These are phyloP conservation scores for Aspergillus hortae DNA, from an alignment of 2,329 filamentous ascomycete species.

Conservation along the genomic window DNA sequence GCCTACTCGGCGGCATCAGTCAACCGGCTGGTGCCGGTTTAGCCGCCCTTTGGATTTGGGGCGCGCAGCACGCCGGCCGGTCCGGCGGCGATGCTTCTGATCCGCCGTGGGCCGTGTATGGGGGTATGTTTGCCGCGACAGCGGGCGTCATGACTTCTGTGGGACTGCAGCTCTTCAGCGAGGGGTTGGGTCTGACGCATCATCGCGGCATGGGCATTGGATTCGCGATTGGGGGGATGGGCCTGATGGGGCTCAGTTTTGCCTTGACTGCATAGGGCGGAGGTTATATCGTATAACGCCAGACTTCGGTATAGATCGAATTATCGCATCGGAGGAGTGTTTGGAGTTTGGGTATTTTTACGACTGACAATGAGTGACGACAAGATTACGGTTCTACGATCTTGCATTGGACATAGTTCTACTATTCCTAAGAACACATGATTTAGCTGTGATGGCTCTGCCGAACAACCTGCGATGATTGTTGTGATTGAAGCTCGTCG, in stretches of 20 bases:
- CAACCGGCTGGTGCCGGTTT: slow-evolving; percentile 83
- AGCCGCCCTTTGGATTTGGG: slow-evolving; percentile 80
- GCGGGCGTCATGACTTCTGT: slow-evolving; percentile 96
- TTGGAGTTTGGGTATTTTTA: slow-evolving; percentile 2
- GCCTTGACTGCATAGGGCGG: slow-evolving; percentile 64
- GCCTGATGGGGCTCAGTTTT: slow-evolving; percentile 76
- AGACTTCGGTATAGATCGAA: background rate
- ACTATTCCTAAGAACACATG: background rate
- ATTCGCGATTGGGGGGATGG: slow-evolving; percentile 62
- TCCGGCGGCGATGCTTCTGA: slow-evolving; percentile 20
- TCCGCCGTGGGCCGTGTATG: slow-evolving; percentile 53
- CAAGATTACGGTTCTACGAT: slow-evolving; percentile 9
- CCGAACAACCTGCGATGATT: too few species aligned
- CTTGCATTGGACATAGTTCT: background rate
- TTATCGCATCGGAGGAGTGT: slow-evolving; percentile 1
- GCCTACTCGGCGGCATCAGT: slow-evolving; percentile 76
- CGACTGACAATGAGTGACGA: slow-evolving; percentile 13
- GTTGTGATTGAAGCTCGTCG: too few species aligned
- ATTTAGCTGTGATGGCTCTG: background rate
- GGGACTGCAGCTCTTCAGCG: slow-evolving; percentile 80
- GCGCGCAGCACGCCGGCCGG: slow-evolving; percentile 54
- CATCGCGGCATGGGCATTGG: slow-evolving; percentile 35
- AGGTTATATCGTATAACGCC: background rate
- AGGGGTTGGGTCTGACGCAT: slow-evolving; percentile 72
- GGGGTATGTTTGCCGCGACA: slow-evolving; percentile 76